Evolutionary conservation across 176 grass and related monocot genomes (phyloP), one percentile per base, ranked within the genome.

Genomic region (Phoenix dactylifera): DNA sequence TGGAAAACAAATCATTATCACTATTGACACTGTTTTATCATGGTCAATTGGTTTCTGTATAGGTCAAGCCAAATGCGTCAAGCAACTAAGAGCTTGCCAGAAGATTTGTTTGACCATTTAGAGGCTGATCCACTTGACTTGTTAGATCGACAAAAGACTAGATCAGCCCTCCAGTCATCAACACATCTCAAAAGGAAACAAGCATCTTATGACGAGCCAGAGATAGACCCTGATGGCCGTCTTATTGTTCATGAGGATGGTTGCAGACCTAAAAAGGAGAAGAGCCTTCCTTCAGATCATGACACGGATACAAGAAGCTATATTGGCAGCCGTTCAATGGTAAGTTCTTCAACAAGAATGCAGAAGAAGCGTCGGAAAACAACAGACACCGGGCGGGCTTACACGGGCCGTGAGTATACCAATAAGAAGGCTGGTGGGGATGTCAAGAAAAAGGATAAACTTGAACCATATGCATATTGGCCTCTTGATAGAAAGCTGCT

Each of bases 401-500:
- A 91, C 74, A 91, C 81, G 4, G 92, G 92, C 16, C 80, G 75
- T 3, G 87, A 88, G 59, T 97, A 91, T 71, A 88, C 84, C 10
- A 97, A 76, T 67, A 91, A 83, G 72, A 97, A 76, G 63, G 92
- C 78, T 0, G 73, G 84, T 16, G 92, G 87, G 24, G 92, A 97
- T 80, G 64, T 88, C 50, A 88, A 82, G 62, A 91, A 79, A 73
- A 88, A 90, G 50, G 87, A 85, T 63, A 97, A 97, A 78, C 82
- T 97, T 71, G 92, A 97, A 49, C 92, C 92, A 0, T 97, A 88
- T 10, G 92, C 92, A 3, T 97, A 88, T 67, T 97, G 92, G 92
- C 92, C 87, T 0, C 61, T 97, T 18, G 87, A 97, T 20, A 67
- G 87, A 5, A 92, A 97, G 63, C 72, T 97, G 25, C 84, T 97